phyloP scores from a whole-genome alignment of 371 early-diverging fungal genomes.

The Lichtheimia hyalospora region DNA sequence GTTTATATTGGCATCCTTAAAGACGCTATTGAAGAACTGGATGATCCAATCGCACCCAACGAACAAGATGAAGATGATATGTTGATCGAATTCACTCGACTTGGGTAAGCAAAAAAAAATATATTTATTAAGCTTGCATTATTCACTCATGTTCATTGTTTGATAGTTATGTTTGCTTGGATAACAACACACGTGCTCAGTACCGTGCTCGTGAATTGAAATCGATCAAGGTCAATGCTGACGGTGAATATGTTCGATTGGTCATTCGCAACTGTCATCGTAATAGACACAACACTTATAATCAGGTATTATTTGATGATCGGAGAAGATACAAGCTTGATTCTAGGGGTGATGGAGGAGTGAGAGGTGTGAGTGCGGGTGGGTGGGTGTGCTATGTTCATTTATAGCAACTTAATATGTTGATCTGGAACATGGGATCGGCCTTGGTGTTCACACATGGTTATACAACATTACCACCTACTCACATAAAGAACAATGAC shows the following conservation, averaged over 20 bases:
- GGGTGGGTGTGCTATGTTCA: too few relatives aligned
- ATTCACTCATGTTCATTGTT: neutral
- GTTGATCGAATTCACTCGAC: constrained; percentile 37
- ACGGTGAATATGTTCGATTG: constrained; percentile 70
- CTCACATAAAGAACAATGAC: neutral
- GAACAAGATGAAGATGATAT: constrained; percentile 27
- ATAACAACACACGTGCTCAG: constrained; percentile 45
- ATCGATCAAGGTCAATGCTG: constrained; percentile 73
- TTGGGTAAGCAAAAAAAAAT: too few relatives aligned
- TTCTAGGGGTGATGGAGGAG: too few relatives aligned
- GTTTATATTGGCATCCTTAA: constrained; percentile 58
- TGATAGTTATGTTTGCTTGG: constrained; percentile 42
- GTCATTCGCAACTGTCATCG: constrained; percentile 70
- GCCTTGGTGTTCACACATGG: constrained; percentile 13
- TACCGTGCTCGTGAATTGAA: constrained; percentile 68
- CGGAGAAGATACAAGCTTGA: too few relatives aligned
- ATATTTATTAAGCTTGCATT: too few relatives aligned
- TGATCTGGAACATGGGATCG: too few relatives aligned
- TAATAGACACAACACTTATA: constrained; percentile 73
- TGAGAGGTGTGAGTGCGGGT: too few relatives aligned
- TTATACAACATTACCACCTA: neutral
- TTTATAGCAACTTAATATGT: too few relatives aligned
- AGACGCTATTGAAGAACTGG: constrained; percentile 18
- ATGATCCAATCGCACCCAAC: constrained; percentile 5
- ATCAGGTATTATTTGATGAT: constrained; percentile 57